phyloP scores from a whole-genome alignment of 805 yeast genomes.

The Candida sakaeoensis region DNA sequence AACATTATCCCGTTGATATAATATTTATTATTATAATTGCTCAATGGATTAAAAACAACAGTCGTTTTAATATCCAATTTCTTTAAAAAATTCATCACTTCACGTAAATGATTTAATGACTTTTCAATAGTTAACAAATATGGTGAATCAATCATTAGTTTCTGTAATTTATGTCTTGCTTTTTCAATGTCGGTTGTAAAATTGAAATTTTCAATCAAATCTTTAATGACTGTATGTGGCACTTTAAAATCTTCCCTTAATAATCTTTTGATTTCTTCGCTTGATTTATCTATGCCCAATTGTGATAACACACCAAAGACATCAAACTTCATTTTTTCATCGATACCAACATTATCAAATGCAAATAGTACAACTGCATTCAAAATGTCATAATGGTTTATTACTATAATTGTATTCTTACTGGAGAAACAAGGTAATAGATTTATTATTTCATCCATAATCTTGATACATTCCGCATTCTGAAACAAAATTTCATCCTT shows the following conservation, averaged over 20 bases:
- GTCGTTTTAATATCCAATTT: conserved; percentile 57
- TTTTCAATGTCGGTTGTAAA: conserved; percentile 67
- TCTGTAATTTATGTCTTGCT: conserved; percentile 60
- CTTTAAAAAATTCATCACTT: conserved; percentile 51
- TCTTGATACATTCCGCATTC: conserved; percentile 88
- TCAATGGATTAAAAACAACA: conserved; percentile 71
- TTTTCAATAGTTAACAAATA: conserved; percentile 56
- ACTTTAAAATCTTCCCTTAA: conserved; percentile 59
- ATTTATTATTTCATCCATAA: conserved; percentile 68
- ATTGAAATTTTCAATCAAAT: conserved; percentile 69
- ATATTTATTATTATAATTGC: conserved; percentile 77
- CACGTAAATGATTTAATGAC: conserved; percentile 57
- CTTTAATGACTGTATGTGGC: conserved; percentile 78
- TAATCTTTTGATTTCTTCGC: conserved; percentile 49
- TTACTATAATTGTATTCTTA: conserved; percentile 46
- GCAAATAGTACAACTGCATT: conserved; percentile 62
- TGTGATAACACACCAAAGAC: conserved; percentile 75
- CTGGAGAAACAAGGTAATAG: conserved; percentile 63
- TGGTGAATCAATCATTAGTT: conserved; percentile 73
- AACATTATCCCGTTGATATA: conserved; percentile 85
- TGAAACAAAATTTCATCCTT: conserved; percentile 44
- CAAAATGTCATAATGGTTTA: conserved; percentile 80
- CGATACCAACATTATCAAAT: conserved; percentile 72
- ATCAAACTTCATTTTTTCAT: conserved; percentile 48
- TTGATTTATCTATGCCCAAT: conserved; percentile 63